Conservation (phyloP, 257 asterid genomes). For the Nicotiana attenuata region DNA sequence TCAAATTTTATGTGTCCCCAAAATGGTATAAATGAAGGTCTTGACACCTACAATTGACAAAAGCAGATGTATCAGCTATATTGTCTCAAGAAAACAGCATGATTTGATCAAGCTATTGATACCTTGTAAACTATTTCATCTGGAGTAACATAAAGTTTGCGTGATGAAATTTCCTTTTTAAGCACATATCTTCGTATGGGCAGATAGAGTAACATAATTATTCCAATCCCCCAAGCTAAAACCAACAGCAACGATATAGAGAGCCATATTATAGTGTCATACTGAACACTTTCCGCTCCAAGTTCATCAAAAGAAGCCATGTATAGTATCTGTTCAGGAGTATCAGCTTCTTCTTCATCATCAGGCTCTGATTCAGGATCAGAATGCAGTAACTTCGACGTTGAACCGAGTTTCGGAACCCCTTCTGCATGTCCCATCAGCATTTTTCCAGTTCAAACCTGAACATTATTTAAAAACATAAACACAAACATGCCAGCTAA, state of each 20-base stretch:
- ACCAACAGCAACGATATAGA: slow-evolving; percentile 60
- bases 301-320: slow-evolving; percentile 62
- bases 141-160: slow-evolving; percentile 55
- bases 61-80: slow-evolving; percentile 1
- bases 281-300: slow-evolving; percentile 38
- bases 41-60: slow-evolving; percentile 39
- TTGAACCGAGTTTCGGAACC: slow-evolving; percentile 33
- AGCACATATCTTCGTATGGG: slow-evolving; percentile 66
- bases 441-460: slow-evolving; percentile 31
- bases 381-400: slow-evolving; percentile 37
- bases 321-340: slow-evolving; percentile 32
- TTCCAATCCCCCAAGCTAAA: slow-evolving; percentile 77
- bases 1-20: slow-evolving; percentile 44
- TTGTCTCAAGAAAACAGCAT: not conserved
- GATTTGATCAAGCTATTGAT: slow-evolving; percentile 2
- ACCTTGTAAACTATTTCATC: slow-evolving; percentile 61
- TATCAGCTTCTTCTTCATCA: slow-evolving; percentile 41
- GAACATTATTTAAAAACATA: not conserved
- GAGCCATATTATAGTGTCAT: slow-evolving; percentile 62
- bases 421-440: slow-evolving; percentile 48
- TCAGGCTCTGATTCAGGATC: slow-evolving; percentile 47
- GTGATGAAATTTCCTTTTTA: slow-evolving; percentile 53
- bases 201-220: slow-evolving; percentile 57
- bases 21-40: slow-evolving; percentile 72
- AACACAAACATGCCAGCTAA: slow-evolving; percentile 3